phyloP scores from a whole-genome alignment of 2,329 filamentous ascomycete genomes.

The Curvularia sp. region DNA sequence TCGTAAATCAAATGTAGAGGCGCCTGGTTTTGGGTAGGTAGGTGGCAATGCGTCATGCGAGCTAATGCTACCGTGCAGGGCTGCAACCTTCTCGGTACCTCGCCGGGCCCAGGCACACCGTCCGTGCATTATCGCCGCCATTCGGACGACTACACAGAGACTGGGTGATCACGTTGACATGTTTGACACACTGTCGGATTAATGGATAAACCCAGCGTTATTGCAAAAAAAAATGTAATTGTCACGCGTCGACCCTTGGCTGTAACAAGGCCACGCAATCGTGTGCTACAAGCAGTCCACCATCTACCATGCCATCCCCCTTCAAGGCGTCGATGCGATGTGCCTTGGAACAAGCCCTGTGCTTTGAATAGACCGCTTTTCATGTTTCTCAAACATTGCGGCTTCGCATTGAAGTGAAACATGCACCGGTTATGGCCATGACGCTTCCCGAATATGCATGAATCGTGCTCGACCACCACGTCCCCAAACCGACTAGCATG shows the following conservation, averaged over 20 bases:
- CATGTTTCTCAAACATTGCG: background rate
- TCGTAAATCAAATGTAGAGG: background rate
- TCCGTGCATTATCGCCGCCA: background rate
- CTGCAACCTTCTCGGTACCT: slow-evolving; percentile 1
- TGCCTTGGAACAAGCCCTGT: background rate
- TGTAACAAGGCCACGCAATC: background rate
- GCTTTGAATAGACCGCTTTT: background rate
- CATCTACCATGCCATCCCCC: background rate
- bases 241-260: background rate
- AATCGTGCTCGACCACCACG: background rate
- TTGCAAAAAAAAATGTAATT: background rate
- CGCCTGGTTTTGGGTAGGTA: background rate
- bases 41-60: background rate
- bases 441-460: background rate
- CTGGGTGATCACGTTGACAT: background rate
- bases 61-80: background rate
- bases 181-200: background rate
- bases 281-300: background rate
- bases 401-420: background rate
- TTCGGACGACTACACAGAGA: background rate
- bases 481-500: background rate
- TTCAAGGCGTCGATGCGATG: background rate
- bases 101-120: background rate
- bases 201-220: background rate
- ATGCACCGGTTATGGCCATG: background rate